Base-by-base conservation (phyloP, 306 rosid genomes). In the Luffa aegyptiaca region DNA sequence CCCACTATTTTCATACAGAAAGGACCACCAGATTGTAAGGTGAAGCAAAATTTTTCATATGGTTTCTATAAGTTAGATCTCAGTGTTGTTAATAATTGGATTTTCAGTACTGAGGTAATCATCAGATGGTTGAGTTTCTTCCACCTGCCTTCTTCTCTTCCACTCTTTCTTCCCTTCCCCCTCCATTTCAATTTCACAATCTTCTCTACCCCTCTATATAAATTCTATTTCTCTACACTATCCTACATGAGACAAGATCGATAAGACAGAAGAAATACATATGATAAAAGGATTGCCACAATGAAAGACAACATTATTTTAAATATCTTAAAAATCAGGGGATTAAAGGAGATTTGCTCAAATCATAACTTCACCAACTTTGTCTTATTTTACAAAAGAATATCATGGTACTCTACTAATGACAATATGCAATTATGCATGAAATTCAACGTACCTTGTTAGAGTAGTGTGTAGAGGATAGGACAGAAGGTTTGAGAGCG, bases 401-500 rank as follows among this genome's bases (percentile, higher is more conserved):
- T 48, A 72, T 72, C 58, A 75, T 4, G 35, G 20, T 18, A 53
- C 31, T 26, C 31, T 26, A 26, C 20, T 68, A 16, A 46, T 3
- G 17, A 59, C 42, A 35, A 79, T 45, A 64, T 55, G 78, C 73
- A 81, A 35, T 64, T 45, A 64, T 55, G 78, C 73, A 81, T 6
- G 51, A 37, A 57, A 65, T 12, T 77, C 45, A 21, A 71, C 52
- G 82, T 80, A 89, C 97, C 97, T 95, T 62, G 72, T 83, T 85
- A 95, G 85, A 48, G 94, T 91, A 70, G 84, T 83, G 61, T 81
- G 88, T 69, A 93, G 80, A 80, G 99, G 99, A 86, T 90, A 95
- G 51, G 97, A 90, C 31, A 95, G 90, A 86, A 95, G 88, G 88
- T 91, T 90, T 41, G 91, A 62, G 44, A 95, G 93, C 10, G 88